These are phyloP conservation scores for Clathrospora elynae DNA, from an alignment of 2,329 filamentous ascomycete species.

Conservation along the genomic window DNA sequence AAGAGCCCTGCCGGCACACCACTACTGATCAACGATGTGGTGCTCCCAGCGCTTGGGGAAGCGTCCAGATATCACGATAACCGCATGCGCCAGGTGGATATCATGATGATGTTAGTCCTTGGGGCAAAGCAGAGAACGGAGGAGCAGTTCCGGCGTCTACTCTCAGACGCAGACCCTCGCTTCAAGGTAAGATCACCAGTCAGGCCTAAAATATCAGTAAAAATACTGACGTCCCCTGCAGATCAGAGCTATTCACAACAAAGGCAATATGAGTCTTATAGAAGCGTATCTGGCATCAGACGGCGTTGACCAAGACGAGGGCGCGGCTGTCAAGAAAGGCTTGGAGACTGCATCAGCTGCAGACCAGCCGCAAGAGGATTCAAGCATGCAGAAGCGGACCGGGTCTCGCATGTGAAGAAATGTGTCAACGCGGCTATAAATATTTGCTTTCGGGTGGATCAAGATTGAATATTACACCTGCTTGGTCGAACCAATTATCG, in stretches of 20 bases:
- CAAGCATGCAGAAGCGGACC: conserved; percentile 12
- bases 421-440: too few species aligned
- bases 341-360: not conserved
- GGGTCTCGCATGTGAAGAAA: conserved; percentile 13
- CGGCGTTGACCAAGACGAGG: not conserved
- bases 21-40: conserved; percentile 44
- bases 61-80: conserved; percentile 29
- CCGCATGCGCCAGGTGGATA: conserved; percentile 37
- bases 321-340: not conserved
- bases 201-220: too few species aligned
- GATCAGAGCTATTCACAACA: conserved; percentile 21
- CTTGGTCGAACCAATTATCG: too few species aligned
- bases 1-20: conserved; percentile 29
- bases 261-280: conserved; percentile 24
- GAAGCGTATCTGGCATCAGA: conserved; percentile 18
- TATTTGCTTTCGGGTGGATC: not conserved
- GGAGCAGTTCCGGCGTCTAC: conserved; percentile 19
- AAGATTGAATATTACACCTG: too few species aligned
- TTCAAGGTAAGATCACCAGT: conserved; percentile 12
- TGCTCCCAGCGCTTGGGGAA: conserved; percentile 33
- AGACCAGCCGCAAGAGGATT: conserved; percentile 1
- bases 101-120: conserved; percentile 36
- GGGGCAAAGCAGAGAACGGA: conserved; percentile 31
- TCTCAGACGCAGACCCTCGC: conserved; percentile 19
- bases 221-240: conserved; percentile 6